Evolutionary conservation across 306 rosid genomes (phyloP), one percentile per base, ranked within the genome.

Genomic region (Erythrophleum fordii): DNA sequence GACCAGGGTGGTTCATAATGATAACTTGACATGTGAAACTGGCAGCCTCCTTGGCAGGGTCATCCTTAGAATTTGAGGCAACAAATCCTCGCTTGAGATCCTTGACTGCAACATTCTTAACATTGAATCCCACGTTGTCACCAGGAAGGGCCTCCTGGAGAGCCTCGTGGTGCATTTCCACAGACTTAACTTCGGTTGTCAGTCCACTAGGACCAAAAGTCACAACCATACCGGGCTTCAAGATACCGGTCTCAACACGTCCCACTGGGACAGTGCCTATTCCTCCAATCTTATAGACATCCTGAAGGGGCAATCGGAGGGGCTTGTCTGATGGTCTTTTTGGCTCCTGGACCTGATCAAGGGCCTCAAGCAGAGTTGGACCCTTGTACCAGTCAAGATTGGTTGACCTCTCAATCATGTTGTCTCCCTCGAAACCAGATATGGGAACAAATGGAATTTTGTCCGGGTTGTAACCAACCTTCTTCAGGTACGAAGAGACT

Each of bases 91-190:
- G 61, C 61, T 55, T 55, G 14, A 55, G 61, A 22, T 55, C 61
- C 61, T 55, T 55, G 23, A 55, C 61, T 55, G 61, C 61, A 55
- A 55, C 61, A 55, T 55, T 55, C 29, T 55, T 55, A 55, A 55
- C 61, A 55, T 55, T 55, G 16, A 55, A 55, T 8, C 61, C 61
- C 16, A 55, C 61, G 9, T 55, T 55, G 61, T 55, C 61, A 20
- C 61, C 61, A 22, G 61, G 61, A 55, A 55, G 61, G 13, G 61
- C 61, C 61, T 55, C 61, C 61, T 55, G 61, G 61, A 55, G 61
- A 22, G 61, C 28, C 28, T 55, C 61, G 20, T 55, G 61, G 61
- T 55, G 61, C 61, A 55, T 55, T 28, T 55, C 61, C 61, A 55
- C 61, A 55, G 61, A 55, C 61, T 55, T 55, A 20, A 55, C 61